These are phyloP conservation scores for Chalaropsis thielavioides DNA, from an alignment of 2,329 filamentous ascomycete genomes.

Conservation along the genomic window DNA sequence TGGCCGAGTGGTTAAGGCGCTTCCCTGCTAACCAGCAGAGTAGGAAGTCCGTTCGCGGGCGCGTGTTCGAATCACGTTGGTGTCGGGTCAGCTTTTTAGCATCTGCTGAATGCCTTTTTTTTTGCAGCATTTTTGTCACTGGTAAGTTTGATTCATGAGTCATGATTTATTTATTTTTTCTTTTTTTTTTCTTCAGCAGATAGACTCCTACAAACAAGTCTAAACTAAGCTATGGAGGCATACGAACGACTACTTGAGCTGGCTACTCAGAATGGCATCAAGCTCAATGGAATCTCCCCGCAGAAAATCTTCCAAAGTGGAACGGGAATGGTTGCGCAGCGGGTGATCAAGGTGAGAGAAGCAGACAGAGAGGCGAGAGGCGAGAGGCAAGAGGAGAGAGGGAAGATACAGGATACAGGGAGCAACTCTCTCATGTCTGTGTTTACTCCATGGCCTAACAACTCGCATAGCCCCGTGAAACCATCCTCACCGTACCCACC, in stretches of 20 bases:
- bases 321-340: conserved; percentile 61
- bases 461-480: conserved; percentile 29
- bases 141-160: background rate
- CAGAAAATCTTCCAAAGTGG: conserved; percentile 56
- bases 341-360: conserved; percentile 45
- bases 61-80: conserved; percentile 18
- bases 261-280: conserved; percentile 50
- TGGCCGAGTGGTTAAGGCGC: conserved; percentile 18
- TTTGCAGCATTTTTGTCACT: background rate
- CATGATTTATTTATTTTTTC: background rate
- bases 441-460: background rate
- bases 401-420: background rate
- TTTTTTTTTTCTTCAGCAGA: background rate
- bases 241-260: conserved; percentile 47
- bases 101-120: background rate
- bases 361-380: conserved; percentile 30
- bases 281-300: conserved; percentile 52
- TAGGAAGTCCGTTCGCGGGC: conserved; percentile 17
- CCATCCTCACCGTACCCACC: conserved; percentile 51
- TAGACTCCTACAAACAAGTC: background rate
- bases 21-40: conserved; percentile 10
- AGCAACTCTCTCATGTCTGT: background rate
- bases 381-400: conserved; percentile 23
- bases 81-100: conserved; percentile 14
- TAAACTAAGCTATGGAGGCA: background rate